Percentiles rank a stretch among this genome's conserved stretches.
These are phyloP conservation scores for Penicillium fimorum DNA, from an alignment of 495 filamentous ascomycete species.

Conservation along the genomic window DNA sequence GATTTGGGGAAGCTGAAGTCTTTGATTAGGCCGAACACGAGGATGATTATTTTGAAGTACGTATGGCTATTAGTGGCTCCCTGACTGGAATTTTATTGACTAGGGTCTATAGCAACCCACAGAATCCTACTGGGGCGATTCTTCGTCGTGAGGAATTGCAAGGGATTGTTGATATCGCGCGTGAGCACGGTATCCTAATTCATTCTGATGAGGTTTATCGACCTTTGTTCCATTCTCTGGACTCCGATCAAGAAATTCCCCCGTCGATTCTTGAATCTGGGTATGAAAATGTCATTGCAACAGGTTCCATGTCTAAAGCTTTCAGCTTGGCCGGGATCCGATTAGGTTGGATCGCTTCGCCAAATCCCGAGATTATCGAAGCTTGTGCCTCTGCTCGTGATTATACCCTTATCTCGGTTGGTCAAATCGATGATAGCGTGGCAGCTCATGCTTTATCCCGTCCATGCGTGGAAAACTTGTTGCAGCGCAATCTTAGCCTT, in stretches of 20 bases:
- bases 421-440: conserved; percentile 74
- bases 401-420: conserved; percentile 85
- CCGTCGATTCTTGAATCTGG: conserved; percentile 66
- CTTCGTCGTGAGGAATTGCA: conserved; percentile 57
- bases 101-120: conserved; percentile 63
- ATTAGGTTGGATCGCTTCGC: conserved; percentile 76
- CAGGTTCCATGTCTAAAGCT: conserved; percentile 82
- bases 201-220: conserved; percentile 84
- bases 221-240: conserved; percentile 75
- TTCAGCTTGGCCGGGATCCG: conserved; percentile 82
- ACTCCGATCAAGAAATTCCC: conserved; percentile 52
- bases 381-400: conserved; percentile 63
- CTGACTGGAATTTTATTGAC: not conserved
- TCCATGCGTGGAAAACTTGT: conserved; percentile 58
- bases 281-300: conserved; percentile 68
- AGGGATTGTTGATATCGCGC: conserved; percentile 63
- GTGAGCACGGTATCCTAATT: conserved; percentile 58
- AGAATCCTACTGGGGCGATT: conserved; percentile 80
- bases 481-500: conserved; percentile 65
- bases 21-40: conserved; percentile 72
- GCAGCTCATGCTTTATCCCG: conserved; percentile 67
- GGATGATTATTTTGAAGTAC: conserved; percentile 65
- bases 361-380: conserved; percentile 59
- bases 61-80: not conserved
- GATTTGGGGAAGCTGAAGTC: conserved; percentile 61